Evolutionary conservation across 129 eudicot genomes (phyloP).

Genomic region (Flaveria bidentis): DNA sequence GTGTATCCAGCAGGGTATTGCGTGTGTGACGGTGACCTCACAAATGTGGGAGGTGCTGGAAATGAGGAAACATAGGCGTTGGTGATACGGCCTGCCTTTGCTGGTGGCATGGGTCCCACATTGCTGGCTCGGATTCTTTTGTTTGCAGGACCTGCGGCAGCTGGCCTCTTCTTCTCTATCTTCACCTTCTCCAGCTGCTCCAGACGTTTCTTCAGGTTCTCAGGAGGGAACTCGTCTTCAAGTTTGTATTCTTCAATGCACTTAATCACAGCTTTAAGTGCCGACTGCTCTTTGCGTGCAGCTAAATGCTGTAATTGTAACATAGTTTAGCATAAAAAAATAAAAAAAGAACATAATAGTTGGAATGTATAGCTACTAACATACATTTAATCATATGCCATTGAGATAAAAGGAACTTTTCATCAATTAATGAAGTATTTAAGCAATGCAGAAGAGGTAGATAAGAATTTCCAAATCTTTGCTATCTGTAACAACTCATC

Average conservation of each 20-base stretch:
- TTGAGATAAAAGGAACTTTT: neutral
- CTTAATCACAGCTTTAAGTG: conserved; percentile 84
- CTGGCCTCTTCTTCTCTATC: conserved; percentile 80
- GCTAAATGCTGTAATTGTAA: conserved; percentile 63
- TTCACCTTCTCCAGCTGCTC: conserved; percentile 92
- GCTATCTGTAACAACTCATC: neutral
- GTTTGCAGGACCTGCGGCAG: conserved; percentile 75
- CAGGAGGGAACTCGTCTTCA: conserved; percentile 81
- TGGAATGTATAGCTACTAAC: neutral
- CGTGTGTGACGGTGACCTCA: conserved; percentile 59
- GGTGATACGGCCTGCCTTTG: conserved; percentile 96
- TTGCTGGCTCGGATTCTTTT: conserved; percentile 84
- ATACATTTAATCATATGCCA: neutral
- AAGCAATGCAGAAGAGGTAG: neutral
- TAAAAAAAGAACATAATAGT: neutral
- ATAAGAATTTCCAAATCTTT: neutral
- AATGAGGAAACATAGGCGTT: conserved; percentile 93
- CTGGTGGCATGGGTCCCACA: conserved; percentile 98
- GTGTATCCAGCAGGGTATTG: conserved; percentile 63
- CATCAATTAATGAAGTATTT: neutral
- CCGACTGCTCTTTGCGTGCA: conserved; percentile 96
- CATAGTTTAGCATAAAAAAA: neutral
- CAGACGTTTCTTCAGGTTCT: conserved; percentile 81
- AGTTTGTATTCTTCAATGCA: conserved; percentile 98
- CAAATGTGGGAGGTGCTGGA: conserved; percentile 37